These are phyloP conservation scores for Trypanosoma boissoni DNA, from an alignment of 208 protist genomes.

Conservation along the genomic window DNA sequence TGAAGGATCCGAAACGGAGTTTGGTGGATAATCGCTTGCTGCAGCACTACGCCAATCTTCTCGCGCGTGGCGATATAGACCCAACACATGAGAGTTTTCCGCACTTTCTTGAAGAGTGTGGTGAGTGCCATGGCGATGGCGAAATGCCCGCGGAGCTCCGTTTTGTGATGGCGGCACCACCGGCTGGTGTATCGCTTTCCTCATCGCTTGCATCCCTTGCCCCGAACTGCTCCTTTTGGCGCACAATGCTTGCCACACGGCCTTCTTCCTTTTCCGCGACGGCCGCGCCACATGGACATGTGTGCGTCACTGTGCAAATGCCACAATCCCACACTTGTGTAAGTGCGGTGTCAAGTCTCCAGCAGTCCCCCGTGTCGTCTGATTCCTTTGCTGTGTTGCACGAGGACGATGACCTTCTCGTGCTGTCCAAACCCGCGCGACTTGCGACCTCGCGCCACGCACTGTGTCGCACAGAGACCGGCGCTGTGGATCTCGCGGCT, in stretches of 20 bases:
- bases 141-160: slow-evolving; percentile 36
- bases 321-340: slow-evolving; percentile 63
- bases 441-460: slow-evolving; percentile 73
- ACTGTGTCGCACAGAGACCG: slow-evolving; percentile 55
- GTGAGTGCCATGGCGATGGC: slow-evolving; percentile 52
- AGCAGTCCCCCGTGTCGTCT: slow-evolving; percentile 11
- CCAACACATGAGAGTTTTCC: slow-evolving; percentile 46
- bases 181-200: slow-evolving; percentile 19
- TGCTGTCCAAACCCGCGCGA: slow-evolving; percentile 71
- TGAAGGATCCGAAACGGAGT: slow-evolving; percentile 61
- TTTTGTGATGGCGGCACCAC: slow-evolving; percentile 41
- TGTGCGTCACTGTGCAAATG: slow-evolving; percentile 54
- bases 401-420: slow-evolving; percentile 73
- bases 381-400: too few species aligned
- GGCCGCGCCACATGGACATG: slow-evolving; percentile 36
- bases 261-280: slow-evolving; percentile 18
- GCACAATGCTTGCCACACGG: slow-evolving; percentile 40
- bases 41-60: slow-evolving; percentile 49
- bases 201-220: slow-evolving; percentile 46
- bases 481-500: slow-evolving; percentile 49
- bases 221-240: slow-evolving; percentile 71
- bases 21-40: slow-evolving; percentile 67
- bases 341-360: slow-evolving; percentile 15
- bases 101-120: slow-evolving; percentile 80
- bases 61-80: slow-evolving; percentile 43